phyloP scores from a whole-genome alignment of 805 yeast genomes.

The Kazachstania viticola region DNA sequence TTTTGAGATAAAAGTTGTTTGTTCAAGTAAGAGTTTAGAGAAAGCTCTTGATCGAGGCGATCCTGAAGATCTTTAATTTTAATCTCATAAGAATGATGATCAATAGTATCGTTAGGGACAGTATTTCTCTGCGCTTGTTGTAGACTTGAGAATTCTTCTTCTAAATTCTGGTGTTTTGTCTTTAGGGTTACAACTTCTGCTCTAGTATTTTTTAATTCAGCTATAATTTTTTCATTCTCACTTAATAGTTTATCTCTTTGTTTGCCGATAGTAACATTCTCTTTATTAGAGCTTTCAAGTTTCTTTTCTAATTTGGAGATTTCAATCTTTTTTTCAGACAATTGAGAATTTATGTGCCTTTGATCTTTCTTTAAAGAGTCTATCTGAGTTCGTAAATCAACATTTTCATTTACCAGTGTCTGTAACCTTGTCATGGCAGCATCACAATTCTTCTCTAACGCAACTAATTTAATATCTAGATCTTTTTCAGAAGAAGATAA shows the following conservation, averaged over 20 bases:
- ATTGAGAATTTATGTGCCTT: conserved; percentile 25
- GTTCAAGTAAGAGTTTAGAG: conserved; percentile 20
- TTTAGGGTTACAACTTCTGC: conserved; percentile 17
- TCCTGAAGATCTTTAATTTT: conserved; percentile 30
- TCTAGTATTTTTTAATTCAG: conserved; percentile 20
- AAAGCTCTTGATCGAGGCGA: conserved; percentile 23
- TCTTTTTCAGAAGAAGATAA: conserved; percentile 23
- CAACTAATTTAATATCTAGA: conserved; percentile 27
- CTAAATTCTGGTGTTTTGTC: conserved; percentile 28
- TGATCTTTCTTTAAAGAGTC: conserved; percentile 28
- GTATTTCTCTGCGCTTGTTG: conserved; percentile 25
- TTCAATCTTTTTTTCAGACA: conserved; percentile 29
- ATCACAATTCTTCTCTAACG: conserved; percentile 24
- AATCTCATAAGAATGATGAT: conserved; percentile 23
- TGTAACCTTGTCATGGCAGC: conserved; percentile 29
- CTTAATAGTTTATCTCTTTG: conserved; percentile 23
- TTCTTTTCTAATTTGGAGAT: conserved; percentile 21
- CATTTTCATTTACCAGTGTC: conserved; percentile 34
- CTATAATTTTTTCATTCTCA: conserved; percentile 19
- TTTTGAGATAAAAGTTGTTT: conserved; percentile 16
- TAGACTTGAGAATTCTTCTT: conserved; percentile 28
- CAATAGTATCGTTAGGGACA: too few relatives aligned
- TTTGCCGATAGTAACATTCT: conserved; percentile 17
- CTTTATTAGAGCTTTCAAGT: conserved; percentile 16
- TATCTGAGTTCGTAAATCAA: conserved; percentile 31